Percentiles rank a stretch among this genome's conserved stretches.
These are phyloP conservation scores for Medicago ruthenica DNA, from an alignment of 306 rosid genomes.

Conservation along the genomic window DNA sequence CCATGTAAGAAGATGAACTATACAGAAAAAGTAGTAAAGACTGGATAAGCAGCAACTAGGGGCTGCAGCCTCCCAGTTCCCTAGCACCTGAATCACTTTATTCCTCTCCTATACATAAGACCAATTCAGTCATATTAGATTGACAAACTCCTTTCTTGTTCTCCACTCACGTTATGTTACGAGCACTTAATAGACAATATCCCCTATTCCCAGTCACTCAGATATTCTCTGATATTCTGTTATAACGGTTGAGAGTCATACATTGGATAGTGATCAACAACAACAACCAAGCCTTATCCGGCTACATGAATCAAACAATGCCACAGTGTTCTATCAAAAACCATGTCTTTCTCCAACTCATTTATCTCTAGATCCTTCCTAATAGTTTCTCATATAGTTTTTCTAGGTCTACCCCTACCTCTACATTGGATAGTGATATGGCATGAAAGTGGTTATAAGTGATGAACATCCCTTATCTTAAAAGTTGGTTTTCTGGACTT, in stretches of 20 bases:
- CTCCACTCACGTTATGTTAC: not conserved
- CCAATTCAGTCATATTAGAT: constrained; percentile 1
- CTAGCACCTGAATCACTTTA: not conserved
- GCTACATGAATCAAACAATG: too few relatives aligned
- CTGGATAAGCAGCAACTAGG: not conserved
- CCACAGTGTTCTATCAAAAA: too few relatives aligned
- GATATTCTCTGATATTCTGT: not conserved
- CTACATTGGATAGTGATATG: not conserved
- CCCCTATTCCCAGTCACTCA: not conserved
- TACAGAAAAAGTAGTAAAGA: not conserved
- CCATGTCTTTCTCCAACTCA: too few relatives aligned
- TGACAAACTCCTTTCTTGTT: not conserved
- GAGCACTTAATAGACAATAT: not conserved
- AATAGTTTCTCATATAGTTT: too few relatives aligned
- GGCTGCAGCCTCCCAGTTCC: constrained; percentile 11
- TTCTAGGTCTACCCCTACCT: too few relatives aligned
- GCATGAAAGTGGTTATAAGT: not conserved
- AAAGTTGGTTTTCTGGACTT: not conserved
- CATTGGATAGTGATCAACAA: not conserved
- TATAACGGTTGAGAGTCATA: not conserved
- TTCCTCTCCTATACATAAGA: not conserved
- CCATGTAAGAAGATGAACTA: not conserved
- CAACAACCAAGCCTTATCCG: too few relatives aligned
- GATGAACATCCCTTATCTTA: not conserved
- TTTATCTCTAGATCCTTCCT: too few relatives aligned